Evolutionary conservation across 2,329 filamentous ascomycete species (phyloP), one percentile per base, ranked within the genome.

Genomic region (Microsporum canis): DNA sequence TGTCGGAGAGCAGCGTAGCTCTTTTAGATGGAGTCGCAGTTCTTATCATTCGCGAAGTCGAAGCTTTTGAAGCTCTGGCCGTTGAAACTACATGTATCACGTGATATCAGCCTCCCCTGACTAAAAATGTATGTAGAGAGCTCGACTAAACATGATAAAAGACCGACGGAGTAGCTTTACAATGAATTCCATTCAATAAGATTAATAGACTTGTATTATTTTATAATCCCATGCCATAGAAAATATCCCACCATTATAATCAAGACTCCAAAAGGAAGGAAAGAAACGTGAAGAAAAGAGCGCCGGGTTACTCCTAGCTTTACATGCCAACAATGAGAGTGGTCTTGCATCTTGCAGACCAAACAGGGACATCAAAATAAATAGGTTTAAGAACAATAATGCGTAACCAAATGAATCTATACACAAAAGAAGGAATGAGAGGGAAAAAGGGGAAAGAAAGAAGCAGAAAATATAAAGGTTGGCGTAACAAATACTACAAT

Each of bases 371-470:
- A 14, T 55, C 5, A 34, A n/a, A 12, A 34, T 23, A 33, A 53
- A 8, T 17, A 53, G 10, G 12, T 31, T 17, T 4, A 7, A n/a
- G 14, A 33, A 17, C 45, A 53, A 12, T 29, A 51, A 51, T 51
- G 33, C 51, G 36, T 55, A 55, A 31, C 51, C 51, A 55, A 27
- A 34, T 7, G 51, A 55, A 55, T 55, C 51, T 55, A 55, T 55
- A 55, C 29, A 36, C 14, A 14, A 17, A 36, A 34, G 23, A 36
- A 23, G 12, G 27, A 36, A n/a, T 3, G n/a, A 34, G n/a, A 36
- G 39, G 5, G 51, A 36, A 23, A 8, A 23, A 1, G 45, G 12
- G 12, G 23, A n/a, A 23, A n/a, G 39, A 43, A 43, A 43, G 14
- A n/a, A n/a, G 39, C 6, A 55, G 14, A 34, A 17, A 36, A 34